Evolutionary conservation across 116 monocot genomes (phyloP), one percentile per base, ranked within the genome.

Genomic region (Thalassia testudinum): DNA sequence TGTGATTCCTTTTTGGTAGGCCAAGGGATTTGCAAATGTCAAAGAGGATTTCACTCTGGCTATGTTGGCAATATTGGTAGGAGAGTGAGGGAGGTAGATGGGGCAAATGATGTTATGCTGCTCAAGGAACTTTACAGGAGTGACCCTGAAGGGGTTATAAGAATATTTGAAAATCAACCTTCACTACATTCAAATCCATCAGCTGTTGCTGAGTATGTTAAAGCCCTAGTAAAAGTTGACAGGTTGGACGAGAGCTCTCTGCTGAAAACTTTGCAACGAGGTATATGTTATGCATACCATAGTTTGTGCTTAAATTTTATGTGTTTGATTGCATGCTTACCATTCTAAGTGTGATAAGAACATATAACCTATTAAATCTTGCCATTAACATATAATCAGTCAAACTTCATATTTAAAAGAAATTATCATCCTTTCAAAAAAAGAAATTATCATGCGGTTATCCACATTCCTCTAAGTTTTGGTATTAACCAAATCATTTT

Each of bases 181-280:
- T 74, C 76, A 4, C 28, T 97, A 28, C 95, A 97, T 70, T 79
- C 81, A 16, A 97, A 97, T 40, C 65, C 85, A 34, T 65, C 82
- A 18, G 89, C 95, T 28, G 66, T 97, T 48, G 61, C 95, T 25
- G 95, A 88, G 52, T 88, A 97, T 73, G 79, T 88, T 13, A 97
- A 85, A 71, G 81, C 95, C 24, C 63, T 97, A 58, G 85, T 89
- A 54, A 77, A 88, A 40, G 77, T 97, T 73, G 85, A 85, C 52
- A 76, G 81, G 58, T 67, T 97, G 40, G 89, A 97, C 56, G 85
- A 85, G 53, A 97, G 85, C 53, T 57, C 77, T 50, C 70, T 97
- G 72, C 85, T 97, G 21, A 97, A 70, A 44, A 82, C 95, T 21
- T 59, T 97, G 59, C 82, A 82, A 62, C 88, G 81, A 97, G 95